Percentiles rank a stretch among this genome's conserved stretches.
phyloP scores from a whole-genome alignment of 2,329 filamentous ascomycete genomes.

The Fusarium cyanostomum region DNA sequence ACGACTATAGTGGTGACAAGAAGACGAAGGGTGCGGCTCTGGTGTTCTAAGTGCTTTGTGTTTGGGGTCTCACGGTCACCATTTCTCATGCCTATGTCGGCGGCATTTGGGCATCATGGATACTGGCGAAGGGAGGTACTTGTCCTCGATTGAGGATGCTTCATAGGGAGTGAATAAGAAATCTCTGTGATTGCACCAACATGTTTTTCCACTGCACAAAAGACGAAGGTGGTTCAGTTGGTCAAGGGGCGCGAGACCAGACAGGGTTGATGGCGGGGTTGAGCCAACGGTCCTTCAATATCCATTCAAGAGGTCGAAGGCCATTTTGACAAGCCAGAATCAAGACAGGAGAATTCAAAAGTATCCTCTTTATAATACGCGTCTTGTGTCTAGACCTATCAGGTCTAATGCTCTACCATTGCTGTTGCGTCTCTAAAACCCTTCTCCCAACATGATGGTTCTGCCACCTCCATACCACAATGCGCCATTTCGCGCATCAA shows the following conservation, averaged over 20 bases:
- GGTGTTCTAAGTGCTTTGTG: conserved; percentile 87
- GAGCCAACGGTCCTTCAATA: conserved; percentile 12
- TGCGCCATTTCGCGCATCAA: conserved; percentile 78
- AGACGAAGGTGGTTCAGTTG: conserved; percentile 8
- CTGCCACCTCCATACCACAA: conserved; percentile 91
- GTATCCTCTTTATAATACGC: neutral
- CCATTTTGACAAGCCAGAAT: conserved; percentile 2
- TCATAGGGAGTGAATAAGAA: conserved; percentile 57
- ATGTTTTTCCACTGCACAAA: conserved; percentile 19
- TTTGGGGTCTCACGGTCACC: conserved; percentile 50
- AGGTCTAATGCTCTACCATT: conserved; percentile 15
- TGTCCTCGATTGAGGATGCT: conserved; percentile 55
- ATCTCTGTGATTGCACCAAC: conserved; percentile 43
- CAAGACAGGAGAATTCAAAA: conserved; percentile 13
- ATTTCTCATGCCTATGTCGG: conserved; percentile 56
- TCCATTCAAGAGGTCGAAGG: neutral
- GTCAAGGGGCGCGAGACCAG: neutral
- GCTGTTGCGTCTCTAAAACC: conserved; percentile 56
- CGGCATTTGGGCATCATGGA: conserved; percentile 59
- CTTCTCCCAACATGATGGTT: conserved; percentile 70
- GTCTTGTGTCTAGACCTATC: conserved; percentile 15
- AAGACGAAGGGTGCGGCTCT: conserved; percentile 99
- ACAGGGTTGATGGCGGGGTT: neutral
- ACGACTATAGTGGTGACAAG: conserved; percentile 90
- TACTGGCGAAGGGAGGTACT: conserved; percentile 59